Evolutionary conservation across 768 basidiomycete genomes (phyloP).

Genomic region (Trametes coccinea): DNA sequence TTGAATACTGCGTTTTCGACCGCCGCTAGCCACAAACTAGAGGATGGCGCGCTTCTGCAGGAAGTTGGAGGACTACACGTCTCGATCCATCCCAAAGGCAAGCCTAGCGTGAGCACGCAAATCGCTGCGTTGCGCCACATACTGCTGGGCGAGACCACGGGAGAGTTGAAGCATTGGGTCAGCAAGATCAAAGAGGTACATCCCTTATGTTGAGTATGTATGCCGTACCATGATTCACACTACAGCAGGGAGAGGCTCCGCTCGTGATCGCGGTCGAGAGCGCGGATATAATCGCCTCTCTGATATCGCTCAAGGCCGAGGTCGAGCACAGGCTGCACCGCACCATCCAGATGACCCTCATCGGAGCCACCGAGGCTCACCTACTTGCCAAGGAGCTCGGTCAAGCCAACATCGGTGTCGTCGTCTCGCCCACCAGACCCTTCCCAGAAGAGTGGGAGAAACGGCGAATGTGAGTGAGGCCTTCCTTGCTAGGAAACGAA

Average conservation of each 20-base stretch:
- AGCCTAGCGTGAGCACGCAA: conserved; percentile 71
- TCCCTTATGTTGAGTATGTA: background rate
- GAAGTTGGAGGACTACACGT: conserved; percentile 40
- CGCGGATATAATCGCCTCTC: conserved; percentile 68
- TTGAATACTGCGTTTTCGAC: conserved; percentile 42
- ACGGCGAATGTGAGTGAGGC: conserved; percentile 52
- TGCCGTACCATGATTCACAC: background rate
- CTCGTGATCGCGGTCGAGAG: conserved; percentile 64
- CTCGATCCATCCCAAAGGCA: conserved; percentile 42
- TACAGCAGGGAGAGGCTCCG: conserved; percentile 50
- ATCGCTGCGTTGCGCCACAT: conserved; percentile 69
- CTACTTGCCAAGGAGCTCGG: conserved; percentile 74
- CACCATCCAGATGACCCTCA: conserved; percentile 49
- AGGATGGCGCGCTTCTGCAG: conserved; percentile 42
- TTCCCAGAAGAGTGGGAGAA: conserved; percentile 76
- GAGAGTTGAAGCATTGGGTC: conserved; percentile 46
- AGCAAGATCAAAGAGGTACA: conserved; percentile 47
- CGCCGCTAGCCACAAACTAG: conserved; percentile 39
- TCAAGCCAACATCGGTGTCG: conserved; percentile 65
- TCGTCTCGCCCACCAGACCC: conserved; percentile 64
- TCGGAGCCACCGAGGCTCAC: conserved; percentile 67
- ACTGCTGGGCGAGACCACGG: conserved; percentile 44
- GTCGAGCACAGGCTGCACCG: conserved; percentile 46
- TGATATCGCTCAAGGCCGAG: conserved; percentile 66
- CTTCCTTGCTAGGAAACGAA: background rate